These are phyloP conservation scores for Lepidium campestre DNA, from an alignment of 441 rosid genomes.

Conservation along the genomic window DNA sequence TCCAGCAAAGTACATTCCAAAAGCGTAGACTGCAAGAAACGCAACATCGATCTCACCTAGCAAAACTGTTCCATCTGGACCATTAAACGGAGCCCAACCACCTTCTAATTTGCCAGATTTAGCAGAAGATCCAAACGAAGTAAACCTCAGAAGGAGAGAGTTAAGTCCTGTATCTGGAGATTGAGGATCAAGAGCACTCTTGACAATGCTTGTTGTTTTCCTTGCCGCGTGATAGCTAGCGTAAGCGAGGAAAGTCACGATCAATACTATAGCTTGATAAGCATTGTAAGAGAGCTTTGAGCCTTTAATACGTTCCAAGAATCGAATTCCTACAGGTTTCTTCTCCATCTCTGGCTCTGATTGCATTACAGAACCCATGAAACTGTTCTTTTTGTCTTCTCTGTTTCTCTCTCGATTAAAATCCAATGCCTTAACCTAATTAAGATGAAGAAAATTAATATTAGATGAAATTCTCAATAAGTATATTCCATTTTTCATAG, in stretches of 20 bases:
- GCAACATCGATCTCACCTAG: conserved; percentile 87
- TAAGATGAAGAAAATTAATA: background rate
- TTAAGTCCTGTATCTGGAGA: conserved; percentile 45
- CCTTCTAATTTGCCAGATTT: conserved; percentile 18
- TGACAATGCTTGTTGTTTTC: conserved; percentile 87
- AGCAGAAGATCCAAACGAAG: conserved; percentile 16
- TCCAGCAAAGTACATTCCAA: conserved; percentile 89
- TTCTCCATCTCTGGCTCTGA: conserved; percentile 12
- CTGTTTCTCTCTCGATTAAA: background rate
- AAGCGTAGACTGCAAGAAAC: conserved; percentile 72
- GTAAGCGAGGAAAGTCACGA: conserved; percentile 77
- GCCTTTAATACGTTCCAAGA: conserved; percentile 43
- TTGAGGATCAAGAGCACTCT: conserved; percentile 81
- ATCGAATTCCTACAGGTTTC: conserved; percentile 64
- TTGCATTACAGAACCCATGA: conserved; percentile 51
- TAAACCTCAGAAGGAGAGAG: conserved; percentile 31
- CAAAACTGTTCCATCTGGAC: conserved; percentile 58
- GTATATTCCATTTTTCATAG: background rate
- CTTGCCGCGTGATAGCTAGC: conserved; percentile 77
- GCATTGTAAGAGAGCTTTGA: conserved; percentile 54
- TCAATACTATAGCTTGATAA: conserved; percentile 72
- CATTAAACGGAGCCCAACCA: conserved; percentile 90
- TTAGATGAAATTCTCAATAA: background rate
- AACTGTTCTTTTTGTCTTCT: background rate
- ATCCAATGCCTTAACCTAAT: background rate